Evolutionary conservation across 768 basidiomycete genomes (phyloP).

Genomic region (Lentinula guzmanii): DNA sequence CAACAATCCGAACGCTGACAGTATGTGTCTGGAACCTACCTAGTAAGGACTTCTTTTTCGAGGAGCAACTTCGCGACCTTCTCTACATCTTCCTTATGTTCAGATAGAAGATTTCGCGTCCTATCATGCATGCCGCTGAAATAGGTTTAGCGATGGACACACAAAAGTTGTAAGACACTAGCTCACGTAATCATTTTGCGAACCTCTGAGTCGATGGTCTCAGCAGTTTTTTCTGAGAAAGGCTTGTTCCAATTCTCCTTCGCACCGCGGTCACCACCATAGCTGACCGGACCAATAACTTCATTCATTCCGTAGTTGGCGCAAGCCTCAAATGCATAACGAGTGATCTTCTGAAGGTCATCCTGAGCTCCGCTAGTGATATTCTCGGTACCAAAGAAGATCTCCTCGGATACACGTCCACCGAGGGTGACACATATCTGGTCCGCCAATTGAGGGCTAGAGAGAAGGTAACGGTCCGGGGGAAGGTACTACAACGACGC

Average conservation of each 20-base stretch:
- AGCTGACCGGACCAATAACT: conserved; percentile 92
- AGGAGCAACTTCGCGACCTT: conserved; percentile 87
- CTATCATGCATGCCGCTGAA: conserved; percentile 70
- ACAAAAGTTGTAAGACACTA: neutral
- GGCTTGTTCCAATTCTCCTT: conserved; percentile 94
- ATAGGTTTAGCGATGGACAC: conserved; percentile 3
- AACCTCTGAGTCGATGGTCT: conserved; percentile 87
- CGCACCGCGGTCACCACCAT: conserved; percentile 81
- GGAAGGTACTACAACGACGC: conserved; percentile 67
- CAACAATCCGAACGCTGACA: neutral
- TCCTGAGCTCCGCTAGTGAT: conserved; percentile 99
- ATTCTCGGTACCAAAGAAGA: conserved; percentile 87
- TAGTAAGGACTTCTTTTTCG: conserved; percentile 94
- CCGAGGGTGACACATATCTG: conserved; percentile 98
- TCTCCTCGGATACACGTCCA: conserved; percentile 96
- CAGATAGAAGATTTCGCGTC: conserved; percentile 73
- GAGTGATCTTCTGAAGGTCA: conserved; percentile 95
- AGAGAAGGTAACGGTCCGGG: conserved; percentile 91
- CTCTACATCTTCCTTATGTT: conserved; percentile 84
- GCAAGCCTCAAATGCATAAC: conserved; percentile 94
- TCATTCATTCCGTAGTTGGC: conserved; percentile 97
- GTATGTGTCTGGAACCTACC: conserved; percentile 39
- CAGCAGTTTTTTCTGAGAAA: conserved; percentile 95
- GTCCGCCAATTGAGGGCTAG: conserved; percentile 91
- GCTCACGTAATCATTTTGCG: conserved; percentile 88